Conservation (phyloP, 2,329 filamentous ascomycete species). For the Aspergillus brasiliensis region DNA sequence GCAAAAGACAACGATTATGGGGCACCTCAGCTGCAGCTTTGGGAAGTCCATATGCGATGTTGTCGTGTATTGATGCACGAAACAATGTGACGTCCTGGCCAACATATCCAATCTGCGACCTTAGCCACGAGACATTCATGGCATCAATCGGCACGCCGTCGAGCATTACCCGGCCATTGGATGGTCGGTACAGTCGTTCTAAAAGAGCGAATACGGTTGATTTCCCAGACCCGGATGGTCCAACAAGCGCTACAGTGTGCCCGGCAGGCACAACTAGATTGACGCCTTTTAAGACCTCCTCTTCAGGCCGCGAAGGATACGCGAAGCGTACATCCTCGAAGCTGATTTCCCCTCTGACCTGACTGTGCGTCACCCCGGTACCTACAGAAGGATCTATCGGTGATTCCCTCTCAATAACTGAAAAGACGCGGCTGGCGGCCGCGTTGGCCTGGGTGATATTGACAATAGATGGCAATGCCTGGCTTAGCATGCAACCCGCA, state of each 20-base stretch:
- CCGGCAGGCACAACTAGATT: constrained; percentile 38
- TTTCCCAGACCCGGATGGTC: constrained; percentile 72
- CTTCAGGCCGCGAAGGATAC: constrained; percentile 44
- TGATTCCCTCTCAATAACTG: constrained; percentile 40
- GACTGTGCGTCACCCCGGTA: constrained; percentile 17
- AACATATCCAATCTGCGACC: constrained; percentile 19
- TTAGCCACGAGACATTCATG: constrained; percentile 30
- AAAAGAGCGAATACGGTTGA: constrained; percentile 72
- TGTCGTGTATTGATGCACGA: constrained; percentile 76
- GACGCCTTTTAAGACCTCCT: constrained; percentile 36
- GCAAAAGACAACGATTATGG: neutral
- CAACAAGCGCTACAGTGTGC: constrained; percentile 65
- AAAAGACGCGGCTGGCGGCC: constrained; percentile 25
- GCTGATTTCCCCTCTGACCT: constrained; percentile 33
- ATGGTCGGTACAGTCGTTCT: constrained; percentile 69
- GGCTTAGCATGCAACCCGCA: constrained; percentile 12
- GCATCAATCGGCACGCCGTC: constrained; percentile 40
- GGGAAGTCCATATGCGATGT: constrained; percentile 63
- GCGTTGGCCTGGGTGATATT: constrained; percentile 21
- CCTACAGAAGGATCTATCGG: constrained; percentile 36
- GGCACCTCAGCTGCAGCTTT: constrained; percentile 15
- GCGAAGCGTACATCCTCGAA: constrained; percentile 39
- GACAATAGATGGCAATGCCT: constrained; percentile 13
- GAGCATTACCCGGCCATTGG: constrained; percentile 35
- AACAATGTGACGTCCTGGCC: constrained; percentile 77